Percentiles rank a stretch among this genome's conserved stretches.
Conservation (phyloP, 495 filamentous ascomycete genomes). For the Aspergillus cristatus region DNA sequence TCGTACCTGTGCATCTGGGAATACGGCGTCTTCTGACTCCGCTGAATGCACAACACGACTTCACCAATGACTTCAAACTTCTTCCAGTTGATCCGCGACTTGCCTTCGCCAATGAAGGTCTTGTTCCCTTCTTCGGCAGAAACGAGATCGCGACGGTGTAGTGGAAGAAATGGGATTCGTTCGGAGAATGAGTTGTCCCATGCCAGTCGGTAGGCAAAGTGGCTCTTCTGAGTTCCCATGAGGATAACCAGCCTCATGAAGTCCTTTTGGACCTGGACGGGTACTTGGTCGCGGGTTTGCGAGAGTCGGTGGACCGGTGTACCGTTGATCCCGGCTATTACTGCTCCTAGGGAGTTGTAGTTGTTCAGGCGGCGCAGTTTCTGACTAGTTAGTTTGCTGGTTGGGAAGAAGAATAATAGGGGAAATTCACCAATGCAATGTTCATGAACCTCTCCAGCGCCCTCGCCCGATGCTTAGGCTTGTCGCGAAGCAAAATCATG, state of each 20-base stretch:
- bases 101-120: slow-evolving; percentile 68
- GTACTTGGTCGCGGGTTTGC: slow-evolving; percentile 73
- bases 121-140: slow-evolving; percentile 86
- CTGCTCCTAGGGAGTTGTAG: slow-evolving; percentile 88
- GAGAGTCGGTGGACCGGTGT: slow-evolving; percentile 77
- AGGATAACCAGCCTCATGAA: slow-evolving; percentile 85
- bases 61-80: slow-evolving; percentile 97
- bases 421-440: slow-evolving; percentile 46
- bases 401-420: not conserved
- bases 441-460: slow-evolving; percentile 92
- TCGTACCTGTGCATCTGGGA: slow-evolving; percentile 58
- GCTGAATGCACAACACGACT: slow-evolving; percentile 79
- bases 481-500: slow-evolving; percentile 86
- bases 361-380: slow-evolving; percentile 89
- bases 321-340: slow-evolving; percentile 87
- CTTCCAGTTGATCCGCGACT: slow-evolving; percentile 88
- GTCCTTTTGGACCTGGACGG: slow-evolving; percentile 57
- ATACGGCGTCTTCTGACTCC: slow-evolving; percentile 81
- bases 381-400: slow-evolving; percentile 15
- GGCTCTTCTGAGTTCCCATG: slow-evolving; percentile 84
- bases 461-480: slow-evolving; percentile 85
- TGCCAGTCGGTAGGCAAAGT: slow-evolving; percentile 88
- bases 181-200: slow-evolving; percentile 91
- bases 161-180: slow-evolving; percentile 88
- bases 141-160: slow-evolving; percentile 81